Evolutionary conservation across 768 basidiomycete species (phyloP), one percentile per base, ranked within the genome.

Genomic region (Pilatotrama ljubarskyi): DNA sequence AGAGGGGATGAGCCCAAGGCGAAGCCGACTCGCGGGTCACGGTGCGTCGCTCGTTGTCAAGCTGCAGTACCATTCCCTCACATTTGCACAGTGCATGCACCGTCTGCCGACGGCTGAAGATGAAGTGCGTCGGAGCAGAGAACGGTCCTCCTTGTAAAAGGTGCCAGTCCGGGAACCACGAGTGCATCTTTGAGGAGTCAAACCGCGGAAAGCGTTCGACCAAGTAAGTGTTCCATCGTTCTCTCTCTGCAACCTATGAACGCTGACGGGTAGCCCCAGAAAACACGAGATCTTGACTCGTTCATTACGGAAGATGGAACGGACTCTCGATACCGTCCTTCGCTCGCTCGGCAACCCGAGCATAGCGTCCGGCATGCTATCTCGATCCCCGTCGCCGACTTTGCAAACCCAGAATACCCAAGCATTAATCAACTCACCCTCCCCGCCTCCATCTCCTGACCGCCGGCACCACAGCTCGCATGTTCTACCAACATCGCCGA

Each of bases 101-200:
- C 0, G 91, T 95, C 11, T 96, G 94, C 72, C 84, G 94, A 20
- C 87, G 93, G 24, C 81, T 95, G 32, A 95, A 95, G 76, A 95
- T 93, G 93, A 95, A 93, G 69, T 95, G 93, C 58, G 90, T 92
- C 8, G 91, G 90, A 35, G 93, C 91, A 2, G 94, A 95, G 72
- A 84, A 93, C 40, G 94, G 93, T 0, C 90, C 90, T 0, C 92
- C 94, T 0, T 97, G 94, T 77, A 95, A 94, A 69, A 87, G 94
- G 20, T 97, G 94, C 68, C 74, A 77, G 46, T 69, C 85, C 0
- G 88, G 90, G 18, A 84, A 84, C 64, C 90, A 95, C 68, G 93
- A 96, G 66, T 99, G 97, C 69, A 84, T 97, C 43, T 98, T 99
- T 64, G 95, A 98, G 76, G 96, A 98, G 72, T 93, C 91, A 1